Evolutionary conservation across 2,329 filamentous ascomycete species (phyloP), one percentile per base, ranked within the genome.

Genomic region (Ceratocystis alfenasii): DNA sequence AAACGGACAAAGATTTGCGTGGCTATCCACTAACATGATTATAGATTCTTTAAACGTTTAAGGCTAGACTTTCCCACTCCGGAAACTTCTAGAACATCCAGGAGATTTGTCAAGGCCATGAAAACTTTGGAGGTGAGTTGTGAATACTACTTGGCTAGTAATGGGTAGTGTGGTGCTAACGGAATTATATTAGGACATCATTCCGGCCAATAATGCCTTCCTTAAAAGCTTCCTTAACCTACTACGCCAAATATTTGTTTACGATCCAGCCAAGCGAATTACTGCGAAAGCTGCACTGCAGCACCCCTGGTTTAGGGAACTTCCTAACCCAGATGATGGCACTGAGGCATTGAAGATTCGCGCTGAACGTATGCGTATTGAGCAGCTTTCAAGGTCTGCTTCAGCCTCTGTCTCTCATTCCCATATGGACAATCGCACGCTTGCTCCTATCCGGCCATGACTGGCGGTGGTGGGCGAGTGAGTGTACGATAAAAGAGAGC

Each of bases 91-190:
- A 78, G 85, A 66, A 84, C 85, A 2, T 87, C 85, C 0, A 78
- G 80, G 68, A 78, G 84, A 70, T 88, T 87, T 71, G 86, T 88
- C 12, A 85, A 85, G 73, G 85, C 84, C n/a, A 88, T 88, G 86
- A 88, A 87, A 73, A 79, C 79, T 65, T 75, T 88, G 33, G 78
- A 81, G 68, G 85, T 88, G 76, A 69, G 82, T 75, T 5, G 2
- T 3, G n/a, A 3, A 59, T 59, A 5, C 7, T 53, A 5, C 15
- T 12, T 53, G 28, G 36, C 10, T 15, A 15, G 12, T 41, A 5
- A 41, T 15, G 3, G 10, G 10, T 41, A 1, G 36, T 41, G 10
- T 59, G 15, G 17, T 12, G 33, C 71, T 73, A 65, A 74, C 69
- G 10, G 62, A 15, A 57, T 62, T 6, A 10, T 62, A 22, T 10